phyloP scores from a whole-genome alignment of 2,329 filamentous ascomycete genomes.

The Aspergillus quadricinctus region DNA sequence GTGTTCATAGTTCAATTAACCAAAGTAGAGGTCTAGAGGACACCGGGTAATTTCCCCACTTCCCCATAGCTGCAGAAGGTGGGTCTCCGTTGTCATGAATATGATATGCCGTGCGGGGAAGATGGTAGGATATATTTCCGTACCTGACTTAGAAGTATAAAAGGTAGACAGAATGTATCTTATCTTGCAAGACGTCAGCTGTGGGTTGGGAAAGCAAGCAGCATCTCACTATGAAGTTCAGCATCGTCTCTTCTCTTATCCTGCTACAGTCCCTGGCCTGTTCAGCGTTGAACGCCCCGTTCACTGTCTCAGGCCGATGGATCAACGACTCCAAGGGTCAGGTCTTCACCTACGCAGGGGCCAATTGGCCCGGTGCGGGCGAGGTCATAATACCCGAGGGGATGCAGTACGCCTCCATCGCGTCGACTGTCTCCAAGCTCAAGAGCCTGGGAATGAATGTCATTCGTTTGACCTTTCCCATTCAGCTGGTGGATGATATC shows the following conservation, averaged over 20 bases:
- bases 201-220: not conserved
- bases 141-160: not conserved
- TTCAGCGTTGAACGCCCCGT: constrained; percentile 5
- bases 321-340: constrained; percentile 35
- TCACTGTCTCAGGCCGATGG: constrained; percentile 34
- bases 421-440: constrained; percentile 23
- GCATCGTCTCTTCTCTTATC: not conserved
- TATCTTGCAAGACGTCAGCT: too few species aligned
- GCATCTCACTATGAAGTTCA: not conserved
- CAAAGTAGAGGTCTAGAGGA: not conserved
- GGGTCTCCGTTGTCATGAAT: not conserved
- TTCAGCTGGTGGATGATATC: constrained; percentile 41
- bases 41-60: not conserved
- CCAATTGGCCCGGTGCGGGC: constrained; percentile 30
- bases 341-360: constrained; percentile 25
- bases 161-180: too few species aligned
- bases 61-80: not conserved
- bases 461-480: constrained; percentile 39
- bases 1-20: not conserved
- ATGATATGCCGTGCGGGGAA: not conserved
- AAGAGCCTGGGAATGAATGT: constrained; percentile 30
- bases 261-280: not conserved
- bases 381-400: constrained; percentile 33
- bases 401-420: constrained; percentile 26
- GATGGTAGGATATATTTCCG: not conserved